Evolutionary conservation across 208 protist species (phyloP).

Genomic region (Leishmania mexicana): DNA sequence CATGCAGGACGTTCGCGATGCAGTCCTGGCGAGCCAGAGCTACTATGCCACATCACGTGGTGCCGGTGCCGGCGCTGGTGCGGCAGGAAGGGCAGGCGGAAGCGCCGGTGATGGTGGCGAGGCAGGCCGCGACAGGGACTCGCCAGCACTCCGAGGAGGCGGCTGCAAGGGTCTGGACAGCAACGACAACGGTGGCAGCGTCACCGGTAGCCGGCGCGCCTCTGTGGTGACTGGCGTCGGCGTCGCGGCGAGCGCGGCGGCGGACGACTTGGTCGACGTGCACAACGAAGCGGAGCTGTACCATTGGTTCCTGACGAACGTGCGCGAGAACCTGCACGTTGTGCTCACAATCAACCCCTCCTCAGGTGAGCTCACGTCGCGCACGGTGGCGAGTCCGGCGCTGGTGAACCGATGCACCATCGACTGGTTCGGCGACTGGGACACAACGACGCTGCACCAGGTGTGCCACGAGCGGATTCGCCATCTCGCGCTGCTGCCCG

Average conservation of each 20-base stretch:
- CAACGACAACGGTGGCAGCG: not conserved
- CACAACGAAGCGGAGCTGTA: slow-evolving; percentile 95
- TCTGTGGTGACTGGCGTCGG: not conserved
- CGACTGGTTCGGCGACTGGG: slow-evolving; percentile 99
- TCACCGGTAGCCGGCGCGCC: not conserved
- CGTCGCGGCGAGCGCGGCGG: slow-evolving; percentile 11
- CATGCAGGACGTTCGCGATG: slow-evolving; percentile 90
- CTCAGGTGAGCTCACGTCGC: slow-evolving; percentile 94
- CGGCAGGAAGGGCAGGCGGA: not conserved
- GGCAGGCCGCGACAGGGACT: not conserved
- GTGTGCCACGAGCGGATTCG: slow-evolving; percentile 92
- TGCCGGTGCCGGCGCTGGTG: slow-evolving; percentile 2
- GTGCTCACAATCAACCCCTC: slow-evolving; percentile 99
- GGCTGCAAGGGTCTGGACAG: not conserved
- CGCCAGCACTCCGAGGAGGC: not conserved
- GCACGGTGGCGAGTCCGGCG: slow-evolving; percentile 97
- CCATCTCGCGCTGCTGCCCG: slow-evolving; percentile 87
- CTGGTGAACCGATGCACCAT: slow-evolving; percentile 99
- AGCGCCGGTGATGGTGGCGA: slow-evolving; percentile 1
- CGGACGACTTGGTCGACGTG: slow-evolving; percentile 68
- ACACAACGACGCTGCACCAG: slow-evolving; percentile 92
- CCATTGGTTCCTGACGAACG: slow-evolving; percentile 95
- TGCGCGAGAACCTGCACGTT: slow-evolving; percentile 98
- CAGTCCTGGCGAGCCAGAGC: slow-evolving; percentile 38
- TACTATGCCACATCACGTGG: slow-evolving; percentile 26